phyloP scores from a whole-genome alignment of 2,329 filamentous ascomycete species.

The Cercospora berteroae region DNA sequence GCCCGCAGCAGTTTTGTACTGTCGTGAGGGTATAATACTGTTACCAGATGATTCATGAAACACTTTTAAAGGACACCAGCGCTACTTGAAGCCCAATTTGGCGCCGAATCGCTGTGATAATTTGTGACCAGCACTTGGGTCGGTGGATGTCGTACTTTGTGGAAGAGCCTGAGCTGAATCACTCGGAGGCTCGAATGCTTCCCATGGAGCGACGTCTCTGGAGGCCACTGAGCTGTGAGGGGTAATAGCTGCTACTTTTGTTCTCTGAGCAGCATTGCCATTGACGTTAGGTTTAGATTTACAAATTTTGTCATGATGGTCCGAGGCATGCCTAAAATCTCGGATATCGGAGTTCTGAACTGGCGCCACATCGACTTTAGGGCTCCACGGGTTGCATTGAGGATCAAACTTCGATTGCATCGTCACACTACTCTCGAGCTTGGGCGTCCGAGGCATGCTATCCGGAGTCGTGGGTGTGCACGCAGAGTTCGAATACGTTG shows the following conservation, averaged over 20 bases:
- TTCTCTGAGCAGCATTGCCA: not conserved
- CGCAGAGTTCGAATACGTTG: not conserved
- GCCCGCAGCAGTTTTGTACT: not conserved
- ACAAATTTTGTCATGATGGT: not conserved
- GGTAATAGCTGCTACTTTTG: not conserved
- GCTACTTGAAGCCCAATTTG: constrained; percentile 1
- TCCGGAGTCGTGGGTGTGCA: not conserved
- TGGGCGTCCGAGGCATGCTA: not conserved
- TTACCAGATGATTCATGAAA: not conserved
- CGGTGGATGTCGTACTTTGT: not conserved
- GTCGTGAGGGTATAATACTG: not conserved
- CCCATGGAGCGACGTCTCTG: constrained; percentile 21
- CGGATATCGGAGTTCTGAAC: not conserved
- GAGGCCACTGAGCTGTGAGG: not conserved
- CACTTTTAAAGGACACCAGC: not conserved
- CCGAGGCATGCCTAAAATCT: not conserved
- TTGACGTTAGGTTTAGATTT: not conserved
- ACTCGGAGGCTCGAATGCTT: constrained; percentile 19
- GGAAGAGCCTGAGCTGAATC: not conserved
- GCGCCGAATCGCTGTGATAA: not conserved
- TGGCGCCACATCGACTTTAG: not conserved
- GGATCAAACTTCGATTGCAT: not conserved
- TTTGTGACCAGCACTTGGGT: not conserved
- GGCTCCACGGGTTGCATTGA: not conserved
- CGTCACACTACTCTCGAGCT: not conserved